Percentiles rank a stretch among this genome's conserved stretches.
phyloP scores from a whole-genome alignment of 2,329 filamentous ascomycete genomes.

The Colletotrichum liaoningense region DNA sequence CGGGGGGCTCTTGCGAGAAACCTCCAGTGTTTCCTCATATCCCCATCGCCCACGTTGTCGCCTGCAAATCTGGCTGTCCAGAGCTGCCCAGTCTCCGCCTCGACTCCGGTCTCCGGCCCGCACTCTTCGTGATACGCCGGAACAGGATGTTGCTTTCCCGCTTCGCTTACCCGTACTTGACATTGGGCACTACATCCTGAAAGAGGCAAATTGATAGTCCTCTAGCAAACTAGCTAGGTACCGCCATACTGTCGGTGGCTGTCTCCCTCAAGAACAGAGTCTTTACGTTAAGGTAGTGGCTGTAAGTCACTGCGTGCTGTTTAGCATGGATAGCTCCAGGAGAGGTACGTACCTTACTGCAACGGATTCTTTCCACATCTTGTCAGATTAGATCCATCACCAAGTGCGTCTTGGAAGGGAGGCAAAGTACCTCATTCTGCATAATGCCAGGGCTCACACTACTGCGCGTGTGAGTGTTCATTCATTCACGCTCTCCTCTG shows the following conservation, averaged over 20 bases:
- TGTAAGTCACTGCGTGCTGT: not conserved
- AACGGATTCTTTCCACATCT: not conserved
- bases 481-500: not conserved
- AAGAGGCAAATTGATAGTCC: not conserved
- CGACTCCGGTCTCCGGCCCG: not conserved
- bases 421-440: slow-evolving; percentile 9
- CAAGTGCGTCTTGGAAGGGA: not conserved
- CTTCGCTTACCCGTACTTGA: not conserved
- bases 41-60: not conserved
- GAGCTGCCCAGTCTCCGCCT: not conserved
- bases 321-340: not conserved
- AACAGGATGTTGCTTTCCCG: not conserved
- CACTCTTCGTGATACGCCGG: not conserved
- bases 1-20: not conserved
- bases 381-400: slow-evolving; percentile 20
- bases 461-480: not conserved
- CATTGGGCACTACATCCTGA: not conserved
- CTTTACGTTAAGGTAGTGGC: not conserved
- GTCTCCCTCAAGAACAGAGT: too few species aligned
- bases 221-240: not conserved
- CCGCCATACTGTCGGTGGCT: not conserved
- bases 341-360: too few species aligned
- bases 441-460: slow-evolving; percentile 8
- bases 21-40: not conserved
- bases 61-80: not conserved